Conservation (phyloP, 2,329 filamentous ascomycete genomes). For the Nemania sp. region DNA sequence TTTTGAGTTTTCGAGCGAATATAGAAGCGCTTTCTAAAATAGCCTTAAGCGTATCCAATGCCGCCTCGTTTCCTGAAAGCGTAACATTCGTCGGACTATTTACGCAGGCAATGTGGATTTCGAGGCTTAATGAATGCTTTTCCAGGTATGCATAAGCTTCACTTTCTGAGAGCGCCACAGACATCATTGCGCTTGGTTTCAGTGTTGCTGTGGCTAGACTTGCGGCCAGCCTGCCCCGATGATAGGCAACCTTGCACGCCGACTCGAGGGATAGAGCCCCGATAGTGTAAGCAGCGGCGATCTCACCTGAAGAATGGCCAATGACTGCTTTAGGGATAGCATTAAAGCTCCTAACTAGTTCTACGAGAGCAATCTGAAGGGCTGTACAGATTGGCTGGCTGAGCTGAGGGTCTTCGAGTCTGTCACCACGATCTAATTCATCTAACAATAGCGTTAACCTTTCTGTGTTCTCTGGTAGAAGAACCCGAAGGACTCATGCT, state of each 20-base stretch:
- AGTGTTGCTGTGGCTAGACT: background rate
- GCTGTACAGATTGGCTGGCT: conserved; percentile 10
- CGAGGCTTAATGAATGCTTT: background rate
- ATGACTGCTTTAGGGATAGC: background rate
- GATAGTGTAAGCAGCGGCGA: conserved; percentile 6
- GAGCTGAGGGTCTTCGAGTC: background rate
- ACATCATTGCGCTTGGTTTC: conserved; percentile 1
- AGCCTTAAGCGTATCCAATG: background rate
- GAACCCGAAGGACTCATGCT: background rate
- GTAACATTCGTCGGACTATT: conserved; percentile 3
- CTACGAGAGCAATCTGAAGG: conserved; percentile 3
- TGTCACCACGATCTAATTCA: background rate
- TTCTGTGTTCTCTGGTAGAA: too few relatives aligned
- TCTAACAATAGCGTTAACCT: too few relatives aligned
- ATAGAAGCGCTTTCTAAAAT: background rate
- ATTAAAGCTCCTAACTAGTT: background rate
- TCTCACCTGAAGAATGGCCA: conserved; percentile 16
- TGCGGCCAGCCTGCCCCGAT: background rate
- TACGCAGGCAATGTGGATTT: background rate
- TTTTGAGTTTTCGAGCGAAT: background rate
- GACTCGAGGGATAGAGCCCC: background rate
- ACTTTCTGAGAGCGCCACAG: background rate
- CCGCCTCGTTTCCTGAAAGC: background rate
- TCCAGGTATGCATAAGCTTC: background rate
- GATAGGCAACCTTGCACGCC: conserved; percentile 8